Conservation (phyloP, 805 yeast genomes). For the Suhomyces vadensis region DNA sequence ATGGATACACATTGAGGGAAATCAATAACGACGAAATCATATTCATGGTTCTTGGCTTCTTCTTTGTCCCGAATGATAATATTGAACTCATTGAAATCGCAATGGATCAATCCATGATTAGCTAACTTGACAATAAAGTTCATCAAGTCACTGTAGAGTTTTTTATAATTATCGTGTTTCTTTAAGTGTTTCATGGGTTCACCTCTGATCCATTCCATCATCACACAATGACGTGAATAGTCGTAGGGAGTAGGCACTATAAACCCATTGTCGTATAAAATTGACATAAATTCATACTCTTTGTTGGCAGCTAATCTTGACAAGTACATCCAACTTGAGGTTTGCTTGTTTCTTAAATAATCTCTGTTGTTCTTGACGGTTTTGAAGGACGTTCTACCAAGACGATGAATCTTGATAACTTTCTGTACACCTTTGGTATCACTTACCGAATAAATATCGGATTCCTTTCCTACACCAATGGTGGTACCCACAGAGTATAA, state of each 20-base stretch:
- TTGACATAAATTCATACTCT: conserved; percentile 85
- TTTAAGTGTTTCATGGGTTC: conserved; percentile 82
- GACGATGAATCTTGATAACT: conserved; percentile 86
- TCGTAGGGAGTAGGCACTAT: conserved; percentile 88
- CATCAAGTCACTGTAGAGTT: conserved; percentile 85
- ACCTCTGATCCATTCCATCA: conserved; percentile 92
- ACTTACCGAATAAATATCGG: conserved; percentile 86
- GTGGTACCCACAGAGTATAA: conserved; percentile 79
- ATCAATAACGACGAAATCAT: conserved; percentile 88
- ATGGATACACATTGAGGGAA: conserved; percentile 98
- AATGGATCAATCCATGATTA: conserved; percentile 88
- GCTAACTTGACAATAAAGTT: conserved; percentile 79
- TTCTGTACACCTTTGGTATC: conserved; percentile 61
- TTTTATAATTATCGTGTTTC: conserved; percentile 66
- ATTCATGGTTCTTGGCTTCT: conserved; percentile 48
- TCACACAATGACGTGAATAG: conserved; percentile 84
- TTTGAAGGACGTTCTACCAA: conserved; percentile 91
- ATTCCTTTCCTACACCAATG: conserved; percentile 97
- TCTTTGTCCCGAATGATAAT: conserved; percentile 76
- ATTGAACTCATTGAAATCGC: conserved; percentile 97
- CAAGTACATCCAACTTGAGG: conserved; percentile 89
- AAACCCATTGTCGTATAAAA: conserved; percentile 73
- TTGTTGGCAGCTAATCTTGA: conserved; percentile 89
- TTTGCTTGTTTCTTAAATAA: conserved; percentile 71
- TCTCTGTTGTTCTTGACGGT: conserved; percentile 94